These are phyloP conservation scores for Neurospora africana DNA, from an alignment of 495 filamentous ascomycete genomes.

Conservation along the genomic window DNA sequence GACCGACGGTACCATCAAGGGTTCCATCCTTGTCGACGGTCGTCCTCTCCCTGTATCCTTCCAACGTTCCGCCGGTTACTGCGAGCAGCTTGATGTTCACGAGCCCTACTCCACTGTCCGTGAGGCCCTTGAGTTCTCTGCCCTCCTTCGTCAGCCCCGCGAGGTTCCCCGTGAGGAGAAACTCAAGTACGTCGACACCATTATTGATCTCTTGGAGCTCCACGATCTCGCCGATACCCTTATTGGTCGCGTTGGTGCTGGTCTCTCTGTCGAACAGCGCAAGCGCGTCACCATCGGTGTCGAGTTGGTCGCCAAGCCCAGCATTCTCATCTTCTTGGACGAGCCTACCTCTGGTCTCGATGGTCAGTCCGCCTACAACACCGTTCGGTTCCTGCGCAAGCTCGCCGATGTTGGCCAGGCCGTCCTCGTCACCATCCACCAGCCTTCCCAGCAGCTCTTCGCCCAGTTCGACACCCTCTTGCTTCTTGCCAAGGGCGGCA, in stretches of 20 bases:
- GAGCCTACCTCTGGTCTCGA: slow-evolving; percentile 83
- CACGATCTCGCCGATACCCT: slow-evolving; percentile 70
- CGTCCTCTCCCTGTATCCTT: slow-evolving; percentile 59
- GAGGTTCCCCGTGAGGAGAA: slow-evolving; percentile 57
- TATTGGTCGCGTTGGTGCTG: slow-evolving; percentile 63
- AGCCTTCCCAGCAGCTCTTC: slow-evolving; percentile 63
- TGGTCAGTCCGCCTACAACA: slow-evolving; percentile 69
- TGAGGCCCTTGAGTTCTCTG: slow-evolving; percentile 69
- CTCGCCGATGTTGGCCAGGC: slow-evolving; percentile 64
- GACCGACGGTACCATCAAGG: slow-evolving; percentile 55
- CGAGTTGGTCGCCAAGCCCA: slow-evolving; percentile 83
- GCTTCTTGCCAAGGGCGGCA: slow-evolving; percentile 54
- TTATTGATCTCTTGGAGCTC: slow-evolving; percentile 76
- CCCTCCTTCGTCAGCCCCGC: slow-evolving; percentile 66
- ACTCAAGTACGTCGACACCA: slow-evolving; percentile 71
- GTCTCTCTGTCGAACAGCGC: slow-evolving; percentile 36
- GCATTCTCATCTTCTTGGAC: slow-evolving; percentile 64
- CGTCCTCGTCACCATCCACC: slow-evolving; percentile 65
- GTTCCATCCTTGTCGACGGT: slow-evolving; percentile 71
- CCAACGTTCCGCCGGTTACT: slow-evolving; percentile 75
- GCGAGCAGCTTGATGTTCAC: slow-evolving; percentile 78
- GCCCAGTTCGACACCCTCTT: slow-evolving; percentile 64
- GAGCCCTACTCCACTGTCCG: slow-evolving; percentile 70
- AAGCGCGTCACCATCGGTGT: slow-evolving; percentile 79
- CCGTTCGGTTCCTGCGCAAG: slow-evolving; percentile 76